Conservation (phyloP, 2,329 filamentous ascomycete species). For the Plenodomus lindquistii region DNA sequence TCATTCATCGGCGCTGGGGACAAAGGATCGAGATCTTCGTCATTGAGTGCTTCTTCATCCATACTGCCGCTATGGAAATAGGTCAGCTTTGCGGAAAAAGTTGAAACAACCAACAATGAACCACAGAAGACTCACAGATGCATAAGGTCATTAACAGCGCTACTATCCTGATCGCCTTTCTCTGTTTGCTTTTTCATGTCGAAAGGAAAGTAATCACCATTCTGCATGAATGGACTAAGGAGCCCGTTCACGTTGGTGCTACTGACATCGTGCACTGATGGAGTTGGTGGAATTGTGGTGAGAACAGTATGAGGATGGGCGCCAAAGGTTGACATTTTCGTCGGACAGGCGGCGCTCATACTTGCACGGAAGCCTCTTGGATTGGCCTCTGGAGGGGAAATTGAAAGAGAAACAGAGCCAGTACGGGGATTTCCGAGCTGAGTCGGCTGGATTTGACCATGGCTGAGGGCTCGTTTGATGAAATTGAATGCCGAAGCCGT, state of each 20-base stretch:
- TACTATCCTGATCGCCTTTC: constrained; percentile 11
- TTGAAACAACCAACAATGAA: too few species aligned
- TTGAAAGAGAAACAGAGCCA: constrained; percentile 26
- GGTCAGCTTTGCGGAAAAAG: neutral
- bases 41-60: constrained; percentile 1
- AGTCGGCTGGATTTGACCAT: constrained; percentile 18
- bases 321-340: constrained; percentile 40
- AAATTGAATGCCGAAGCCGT: constrained; percentile 31
- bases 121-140: constrained; percentile 26
- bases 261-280: constrained; percentile 25
- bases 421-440: constrained; percentile 15
- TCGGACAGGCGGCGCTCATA: constrained; percentile 45
- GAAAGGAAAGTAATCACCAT: constrained; percentile 35
- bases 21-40: constrained; percentile 37
- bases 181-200: constrained; percentile 23
- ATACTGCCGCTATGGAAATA: neutral
- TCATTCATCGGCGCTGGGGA: constrained; percentile 25
- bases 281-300: constrained; percentile 48
- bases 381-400: constrained; percentile 36
- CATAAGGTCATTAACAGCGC: constrained; percentile 22
- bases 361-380: constrained; percentile 31
- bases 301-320: constrained; percentile 39
- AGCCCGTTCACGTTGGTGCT: constrained; percentile 3
- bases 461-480: constrained; percentile 35
- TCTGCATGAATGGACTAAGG: constrained; percentile 45